These are phyloP conservation scores for Mycena indigotica DNA, from an alignment of 768 basidiomycete genomes.

Conservation along the genomic window DNA sequence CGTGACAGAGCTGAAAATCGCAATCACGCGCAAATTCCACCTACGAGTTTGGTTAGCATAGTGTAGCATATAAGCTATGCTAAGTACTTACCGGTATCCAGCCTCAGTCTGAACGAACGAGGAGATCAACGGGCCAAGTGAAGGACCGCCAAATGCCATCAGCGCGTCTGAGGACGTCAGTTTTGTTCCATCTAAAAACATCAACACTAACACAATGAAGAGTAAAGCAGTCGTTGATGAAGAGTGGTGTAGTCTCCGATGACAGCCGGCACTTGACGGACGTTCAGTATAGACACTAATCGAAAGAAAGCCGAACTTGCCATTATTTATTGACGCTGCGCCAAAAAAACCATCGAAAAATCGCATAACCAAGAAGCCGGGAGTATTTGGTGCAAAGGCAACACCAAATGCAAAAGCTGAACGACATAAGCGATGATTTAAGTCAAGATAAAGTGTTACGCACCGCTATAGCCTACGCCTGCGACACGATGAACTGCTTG, in stretches of 20 bases:
- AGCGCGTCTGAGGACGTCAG: not conserved
- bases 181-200: not conserved
- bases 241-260: not conserved
- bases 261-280: not conserved
- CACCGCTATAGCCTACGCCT: not conserved
- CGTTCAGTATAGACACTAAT: not conserved
- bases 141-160: not conserved
- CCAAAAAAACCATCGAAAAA: slow-evolving; percentile 1
- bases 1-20: not conserved
- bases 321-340: not conserved
- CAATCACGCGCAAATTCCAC: slow-evolving; percentile 1
- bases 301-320: not conserved
- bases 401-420: not conserved
- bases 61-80: not conserved
- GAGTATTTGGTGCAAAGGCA: not conserved
- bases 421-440: not conserved
- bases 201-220: not conserved
- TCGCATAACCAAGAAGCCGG: not conserved
- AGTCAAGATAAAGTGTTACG: not conserved
- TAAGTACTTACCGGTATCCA: not conserved
- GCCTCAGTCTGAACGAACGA: not conserved
- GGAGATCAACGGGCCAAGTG: not conserved
- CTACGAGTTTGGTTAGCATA: not conserved
- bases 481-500: not conserved
- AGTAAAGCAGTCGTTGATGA: not conserved